These are phyloP conservation scores for Fusarium chlamydosporum DNA, from an alignment of 2,329 filamentous ascomycete genomes.

Conservation along the genomic window DNA sequence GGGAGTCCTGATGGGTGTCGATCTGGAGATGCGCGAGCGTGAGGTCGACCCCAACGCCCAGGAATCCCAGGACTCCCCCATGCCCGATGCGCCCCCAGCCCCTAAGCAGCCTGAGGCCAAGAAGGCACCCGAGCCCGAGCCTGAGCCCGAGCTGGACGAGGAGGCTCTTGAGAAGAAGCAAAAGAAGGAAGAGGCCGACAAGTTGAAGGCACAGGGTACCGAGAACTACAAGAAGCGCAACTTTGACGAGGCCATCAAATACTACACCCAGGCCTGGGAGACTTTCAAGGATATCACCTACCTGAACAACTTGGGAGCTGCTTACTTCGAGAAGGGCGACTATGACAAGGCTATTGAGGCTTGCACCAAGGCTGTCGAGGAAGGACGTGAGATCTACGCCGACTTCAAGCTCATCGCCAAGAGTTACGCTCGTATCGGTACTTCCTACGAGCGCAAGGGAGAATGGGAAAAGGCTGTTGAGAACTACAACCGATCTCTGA, in stretches of 20 bases:
- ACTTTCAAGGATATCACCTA: conserved; percentile 96
- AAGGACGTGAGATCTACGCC: conserved; percentile 89
- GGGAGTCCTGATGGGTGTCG: conserved; percentile 91
- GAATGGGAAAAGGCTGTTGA: conserved; percentile 84
- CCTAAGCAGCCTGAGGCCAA: conserved; percentile 59
- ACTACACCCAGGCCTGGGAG: conserved; percentile 97
- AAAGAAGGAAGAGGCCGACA: conserved; percentile 92
- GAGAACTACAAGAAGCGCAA: conserved; percentile 98
- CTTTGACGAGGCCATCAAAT: conserved; percentile 93
- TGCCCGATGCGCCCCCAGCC: conserved; percentile 74
- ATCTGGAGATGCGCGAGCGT: conserved; percentile 74
- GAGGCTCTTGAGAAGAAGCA: conserved; percentile 87
- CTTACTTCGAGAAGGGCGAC: conserved; percentile 96
- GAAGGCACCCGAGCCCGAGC: conserved; percentile 71
- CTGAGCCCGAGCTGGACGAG: conserved; percentile 82
- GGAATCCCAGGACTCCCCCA: conserved; percentile 73
- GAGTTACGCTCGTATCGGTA: conserved; percentile 95
- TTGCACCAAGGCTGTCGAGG: conserved; percentile 89
- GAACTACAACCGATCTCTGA: conserved; percentile 93
- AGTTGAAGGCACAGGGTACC: conserved; percentile 93
- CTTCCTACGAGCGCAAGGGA: conserved; percentile 91
- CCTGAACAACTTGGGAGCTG: conserved; percentile 94
- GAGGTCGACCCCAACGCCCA: conserved; percentile 53
- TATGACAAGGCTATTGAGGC: conserved; percentile 87
- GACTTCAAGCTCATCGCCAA: conserved; percentile 99